Conservation (phyloP, 352 stramenopile species). For the Elongisporangium prolatum region DNA sequence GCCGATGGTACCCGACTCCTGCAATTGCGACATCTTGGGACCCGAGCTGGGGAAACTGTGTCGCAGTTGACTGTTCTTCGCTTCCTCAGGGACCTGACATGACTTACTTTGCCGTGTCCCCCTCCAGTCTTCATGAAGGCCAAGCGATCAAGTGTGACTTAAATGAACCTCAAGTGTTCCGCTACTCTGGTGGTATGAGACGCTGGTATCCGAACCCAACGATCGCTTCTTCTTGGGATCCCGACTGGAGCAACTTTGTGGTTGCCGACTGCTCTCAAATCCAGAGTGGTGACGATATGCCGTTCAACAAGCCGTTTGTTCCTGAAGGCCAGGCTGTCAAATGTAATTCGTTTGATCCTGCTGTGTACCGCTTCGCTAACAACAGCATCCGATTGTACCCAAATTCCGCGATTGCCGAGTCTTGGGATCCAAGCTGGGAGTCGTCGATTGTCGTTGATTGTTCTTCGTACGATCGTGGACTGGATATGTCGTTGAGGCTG, state of each 20-base stretch:
- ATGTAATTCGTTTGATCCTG: conserved; percentile 1
- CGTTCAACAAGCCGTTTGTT: conserved; percentile 7
- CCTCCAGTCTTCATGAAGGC: background rate
- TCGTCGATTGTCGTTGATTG: conserved; percentile 15
- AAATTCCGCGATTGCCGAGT: conserved; percentile 9
- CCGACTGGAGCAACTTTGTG: background rate
- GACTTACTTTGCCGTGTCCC: background rate
- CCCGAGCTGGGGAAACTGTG: conserved; percentile 2
- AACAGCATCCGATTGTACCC: conserved; percentile 9
- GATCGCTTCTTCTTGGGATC: too few species aligned
- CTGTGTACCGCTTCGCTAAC: conserved; percentile 10
- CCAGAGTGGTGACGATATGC: conserved; percentile 7
- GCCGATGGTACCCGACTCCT: too few species aligned
- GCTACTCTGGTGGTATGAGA: conserved; percentile 1
- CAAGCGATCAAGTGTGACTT: conserved; percentile 9
- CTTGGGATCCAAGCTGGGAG: conserved; percentile 16
- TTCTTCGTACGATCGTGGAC: conserved; percentile 5
- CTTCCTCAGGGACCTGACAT: conserved; percentile 10
- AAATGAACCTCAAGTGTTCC: background rate
- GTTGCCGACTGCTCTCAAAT: conserved; percentile 14
- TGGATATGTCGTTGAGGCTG: conserved; percentile 16
- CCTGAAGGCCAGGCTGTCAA: conserved; percentile 13
- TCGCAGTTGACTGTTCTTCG: conserved; percentile 14
- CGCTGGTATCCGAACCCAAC: too few species aligned
- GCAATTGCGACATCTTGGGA: too few species aligned